phyloP scores from a whole-genome alignment of 257 asterid genomes.

The Solanum tarapatanum region DNA sequence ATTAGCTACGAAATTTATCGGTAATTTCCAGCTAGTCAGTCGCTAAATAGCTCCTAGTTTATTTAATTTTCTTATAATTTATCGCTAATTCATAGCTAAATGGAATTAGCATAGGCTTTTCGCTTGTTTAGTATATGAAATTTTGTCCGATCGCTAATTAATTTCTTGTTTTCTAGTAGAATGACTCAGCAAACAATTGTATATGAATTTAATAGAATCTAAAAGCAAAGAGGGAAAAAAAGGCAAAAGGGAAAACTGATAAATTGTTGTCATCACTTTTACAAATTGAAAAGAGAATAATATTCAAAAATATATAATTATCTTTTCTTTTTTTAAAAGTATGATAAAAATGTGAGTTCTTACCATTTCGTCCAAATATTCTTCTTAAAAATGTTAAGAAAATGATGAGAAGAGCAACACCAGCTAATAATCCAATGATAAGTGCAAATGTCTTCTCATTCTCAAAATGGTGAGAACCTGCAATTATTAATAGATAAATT shows the following conservation, averaged over 20 bases:
- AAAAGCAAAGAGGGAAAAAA: background rate
- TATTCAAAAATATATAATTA: background rate
- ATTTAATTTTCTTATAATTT: too few species aligned
- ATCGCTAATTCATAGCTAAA: too few species aligned
- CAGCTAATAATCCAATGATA: constrained; percentile 73
- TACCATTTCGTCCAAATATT: constrained; percentile 43
- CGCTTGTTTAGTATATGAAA: too few species aligned
- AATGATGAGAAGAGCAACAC: constrained; percentile 63
- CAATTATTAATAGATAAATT: background rate
- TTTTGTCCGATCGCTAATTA: too few species aligned
- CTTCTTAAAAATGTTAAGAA: constrained; percentile 67
- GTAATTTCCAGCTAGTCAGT: too few species aligned
- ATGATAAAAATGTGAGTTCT: background rate
- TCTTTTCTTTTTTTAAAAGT: background rate
- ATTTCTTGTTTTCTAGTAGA: background rate
- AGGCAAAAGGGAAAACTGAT: background rate
- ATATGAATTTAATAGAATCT: background rate
- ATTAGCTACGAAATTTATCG: too few species aligned
- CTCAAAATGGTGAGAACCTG: constrained; percentile 51
- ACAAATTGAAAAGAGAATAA: background rate
- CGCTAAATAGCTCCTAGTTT: too few species aligned
- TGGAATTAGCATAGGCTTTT: background rate
- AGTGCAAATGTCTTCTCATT: constrained; percentile 83
- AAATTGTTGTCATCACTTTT: background rate
- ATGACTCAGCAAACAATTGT: background rate